Base-by-base conservation (phyloP, 2,329 filamentous ascomycete species). In the Mollisiaceae sp. region DNA sequence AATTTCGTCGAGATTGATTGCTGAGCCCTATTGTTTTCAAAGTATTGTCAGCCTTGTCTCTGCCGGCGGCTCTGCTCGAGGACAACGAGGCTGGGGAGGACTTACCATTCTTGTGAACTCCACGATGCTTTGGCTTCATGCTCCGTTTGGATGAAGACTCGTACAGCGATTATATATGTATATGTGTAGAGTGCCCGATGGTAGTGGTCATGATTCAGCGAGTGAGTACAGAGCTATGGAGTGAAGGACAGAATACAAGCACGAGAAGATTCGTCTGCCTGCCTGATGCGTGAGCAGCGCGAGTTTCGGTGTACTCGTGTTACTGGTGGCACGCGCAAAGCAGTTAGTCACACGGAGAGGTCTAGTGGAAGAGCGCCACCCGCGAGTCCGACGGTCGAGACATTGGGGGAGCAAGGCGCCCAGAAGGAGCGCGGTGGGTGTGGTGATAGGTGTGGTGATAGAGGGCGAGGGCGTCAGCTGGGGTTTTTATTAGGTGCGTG, bases 1-100 rank as follows among this genome's bases (percentile, higher is more conserved):
- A 65, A 84, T 82, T 63, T 82, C 71, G 64, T 72, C 65, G 62
- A 67, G 78, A 67, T 78, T 80, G 73, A 82, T 83, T 69, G 82
- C 79, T 65, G 81, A 80, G 70, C 78, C 82, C 82, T 86, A 60
- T 47, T 54, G 12, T 18, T 35, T 18, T 20, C 4, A 18, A 54
- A n/a, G n/a, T 8, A 35, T 54, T 65, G 38, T 43, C 39, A 55
- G 35, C 32, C 27, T 66, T 27, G 56, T 67, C 56, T 15, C 27
- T 38, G 35, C 47, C 59, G 3, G 41, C 15, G 32, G 8, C 36
- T 6, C 27, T 39, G 20, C 22, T 36, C 11, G 5, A 22, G n/a
- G 27, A 24, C 2, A 14, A 45, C 32, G 15, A 61, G 32, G 50
- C n/a, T 56, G 3, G 27, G 27, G 27, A 32, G 27, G 27, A 22